These are phyloP conservation scores for Phaffomyces thermotolerans DNA, from an alignment of 805 yeast genomes.

Conservation along the genomic window DNA sequence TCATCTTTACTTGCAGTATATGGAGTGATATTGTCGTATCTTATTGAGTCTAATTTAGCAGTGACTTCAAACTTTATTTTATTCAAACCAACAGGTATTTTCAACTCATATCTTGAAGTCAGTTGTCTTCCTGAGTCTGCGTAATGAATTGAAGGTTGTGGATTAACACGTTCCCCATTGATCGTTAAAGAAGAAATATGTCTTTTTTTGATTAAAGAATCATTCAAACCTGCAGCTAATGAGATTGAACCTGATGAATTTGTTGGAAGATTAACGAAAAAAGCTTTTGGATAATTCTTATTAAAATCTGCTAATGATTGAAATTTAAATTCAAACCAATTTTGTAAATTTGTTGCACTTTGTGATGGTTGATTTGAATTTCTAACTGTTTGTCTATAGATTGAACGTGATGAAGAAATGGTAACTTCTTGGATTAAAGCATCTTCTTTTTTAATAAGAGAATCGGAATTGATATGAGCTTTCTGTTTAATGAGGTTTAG, in stretches of 20 bases:
- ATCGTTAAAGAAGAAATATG: conserved; percentile 32
- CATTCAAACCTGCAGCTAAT: conserved; percentile 37
- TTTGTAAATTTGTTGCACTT: conserved; percentile 21
- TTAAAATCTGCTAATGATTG: conserved; percentile 22
- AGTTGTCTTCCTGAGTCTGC: conserved; percentile 23
- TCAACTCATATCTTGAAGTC: conserved; percentile 36
- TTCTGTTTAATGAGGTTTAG: not conserved
- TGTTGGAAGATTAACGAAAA: conserved; percentile 40
- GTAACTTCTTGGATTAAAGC: conserved; percentile 24
- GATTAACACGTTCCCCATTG: conserved; percentile 38
- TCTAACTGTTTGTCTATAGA: conserved; percentile 23
- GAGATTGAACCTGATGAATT: conserved; percentile 37
- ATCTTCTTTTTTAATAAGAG: conserved; percentile 10
- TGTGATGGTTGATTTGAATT: conserved; percentile 6
- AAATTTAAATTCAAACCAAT: conserved; percentile 31
- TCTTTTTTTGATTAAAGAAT: conserved; percentile 31
- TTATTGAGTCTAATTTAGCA: conserved; percentile 19
- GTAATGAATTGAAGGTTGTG: conserved; percentile 37
- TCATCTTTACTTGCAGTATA: conserved; percentile 1
- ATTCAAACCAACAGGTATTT: conserved; percentile 40
- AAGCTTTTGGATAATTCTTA: conserved; percentile 27
- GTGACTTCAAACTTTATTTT: conserved; percentile 33
- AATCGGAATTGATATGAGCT: not conserved
- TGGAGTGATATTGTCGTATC: not conserved
- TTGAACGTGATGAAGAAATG: conserved; percentile 25